phyloP scores from a whole-genome alignment of 176 grass and related monocot genomes.

The Aegilops sharonensis region DNA sequence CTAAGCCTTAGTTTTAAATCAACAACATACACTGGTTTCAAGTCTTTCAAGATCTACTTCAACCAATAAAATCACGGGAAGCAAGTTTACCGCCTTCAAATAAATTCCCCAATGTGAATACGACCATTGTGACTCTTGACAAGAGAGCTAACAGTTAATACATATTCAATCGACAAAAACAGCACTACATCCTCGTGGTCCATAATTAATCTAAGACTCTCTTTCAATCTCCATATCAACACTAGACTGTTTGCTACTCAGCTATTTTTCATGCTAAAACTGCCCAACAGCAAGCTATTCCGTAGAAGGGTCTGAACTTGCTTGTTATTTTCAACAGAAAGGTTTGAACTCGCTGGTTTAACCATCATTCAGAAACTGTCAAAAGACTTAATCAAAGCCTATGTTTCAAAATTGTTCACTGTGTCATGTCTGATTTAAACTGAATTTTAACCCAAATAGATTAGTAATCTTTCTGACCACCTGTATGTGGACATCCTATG shows the following conservation, averaged over 20 bases:
- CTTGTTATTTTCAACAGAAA: background rate
- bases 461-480: background rate
- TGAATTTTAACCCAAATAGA: background rate
- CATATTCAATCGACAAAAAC: background rate
- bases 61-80: background rate
- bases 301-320: background rate
- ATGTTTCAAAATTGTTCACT: background rate
- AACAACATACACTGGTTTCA: background rate
- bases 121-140: background rate
- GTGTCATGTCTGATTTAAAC: background rate
- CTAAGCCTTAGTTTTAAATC: background rate
- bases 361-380: background rate
- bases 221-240: background rate
- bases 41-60: background rate
- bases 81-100: background rate
- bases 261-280: background rate
- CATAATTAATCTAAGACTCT: background rate
- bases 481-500: background rate
- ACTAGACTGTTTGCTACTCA: background rate
- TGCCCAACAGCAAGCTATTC: background rate
- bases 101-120: background rate
- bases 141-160: background rate
- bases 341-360: background rate
- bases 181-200: background rate
- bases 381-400: background rate